Conservation (phyloP, 1,284 basidiomycete genomes). For the Ceratobasidium sp. region DNA sequence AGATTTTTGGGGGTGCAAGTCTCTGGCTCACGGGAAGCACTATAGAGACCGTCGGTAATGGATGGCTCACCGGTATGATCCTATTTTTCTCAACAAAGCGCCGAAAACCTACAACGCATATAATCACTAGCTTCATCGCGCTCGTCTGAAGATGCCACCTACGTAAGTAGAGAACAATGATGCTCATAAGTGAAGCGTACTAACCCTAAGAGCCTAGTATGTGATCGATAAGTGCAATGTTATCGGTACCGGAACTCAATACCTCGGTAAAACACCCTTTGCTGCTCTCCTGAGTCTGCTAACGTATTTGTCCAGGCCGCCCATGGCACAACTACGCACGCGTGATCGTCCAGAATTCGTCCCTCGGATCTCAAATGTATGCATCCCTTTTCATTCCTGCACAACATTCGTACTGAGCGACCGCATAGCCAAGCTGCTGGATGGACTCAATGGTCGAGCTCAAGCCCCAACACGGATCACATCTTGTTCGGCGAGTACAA, state of each 20-base stretch:
- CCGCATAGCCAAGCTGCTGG: slow-evolving; percentile 47
- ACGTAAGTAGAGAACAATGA: slow-evolving; percentile 42
- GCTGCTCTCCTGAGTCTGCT: not conserved
- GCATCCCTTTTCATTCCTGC: not conserved
- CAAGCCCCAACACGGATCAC: slow-evolving; percentile 49
- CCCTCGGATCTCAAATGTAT: slow-evolving; percentile 4
- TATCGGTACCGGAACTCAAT: slow-evolving; percentile 28
- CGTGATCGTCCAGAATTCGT: slow-evolving; percentile 51
- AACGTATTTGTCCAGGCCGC: slow-evolving; percentile 1
- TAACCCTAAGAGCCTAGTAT: slow-evolving; percentile 3
- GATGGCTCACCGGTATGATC: slow-evolving; percentile 49
- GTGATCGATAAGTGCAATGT: slow-evolving; percentile 32
- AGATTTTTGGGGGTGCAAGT: slow-evolving; percentile 37
- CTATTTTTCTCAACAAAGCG: not conserved
- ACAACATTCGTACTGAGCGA: not conserved
- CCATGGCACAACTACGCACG: slow-evolving; percentile 50
- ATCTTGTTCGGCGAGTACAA: slow-evolving; percentile 51
- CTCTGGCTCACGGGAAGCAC: slow-evolving; percentile 47
- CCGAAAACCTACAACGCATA: not conserved
- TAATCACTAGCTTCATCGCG: slow-evolving; percentile 38
- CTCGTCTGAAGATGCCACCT: slow-evolving; percentile 49
- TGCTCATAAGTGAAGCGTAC: too few relatives aligned
- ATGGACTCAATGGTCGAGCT: slow-evolving; percentile 48
- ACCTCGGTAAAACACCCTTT: slow-evolving; percentile 25
- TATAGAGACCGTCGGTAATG: slow-evolving; percentile 48